Conservation (phyloP, 2,329 filamentous ascomycete genomes). For the Penicillium brevicompactum region DNA sequence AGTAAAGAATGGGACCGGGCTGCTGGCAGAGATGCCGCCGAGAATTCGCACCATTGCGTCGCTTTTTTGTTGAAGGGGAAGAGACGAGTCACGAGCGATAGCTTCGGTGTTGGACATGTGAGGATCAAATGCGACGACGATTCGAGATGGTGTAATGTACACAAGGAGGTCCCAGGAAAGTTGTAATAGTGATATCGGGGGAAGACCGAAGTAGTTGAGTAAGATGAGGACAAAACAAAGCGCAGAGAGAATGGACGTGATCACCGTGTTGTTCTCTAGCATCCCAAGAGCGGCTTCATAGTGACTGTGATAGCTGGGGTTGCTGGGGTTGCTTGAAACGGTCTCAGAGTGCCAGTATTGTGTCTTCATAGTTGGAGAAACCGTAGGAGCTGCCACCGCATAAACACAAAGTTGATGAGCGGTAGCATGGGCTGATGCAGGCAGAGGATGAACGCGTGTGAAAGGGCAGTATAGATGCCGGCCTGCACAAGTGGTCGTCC, state of each 20-base stretch:
- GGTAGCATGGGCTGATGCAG: not conserved
- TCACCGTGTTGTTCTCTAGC: slow-evolving; percentile 29
- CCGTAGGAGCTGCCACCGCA: slow-evolving; percentile 22
- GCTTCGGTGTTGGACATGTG: slow-evolving; percentile 46
- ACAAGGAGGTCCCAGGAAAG: slow-evolving; percentile 42
- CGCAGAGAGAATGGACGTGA: slow-evolving; percentile 34
- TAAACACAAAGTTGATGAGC: slow-evolving; percentile 12
- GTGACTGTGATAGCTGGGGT: slow-evolving; percentile 31
- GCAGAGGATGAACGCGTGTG: slow-evolving; percentile 5
- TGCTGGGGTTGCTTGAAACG: slow-evolving; percentile 32
- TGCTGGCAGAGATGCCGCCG: slow-evolving; percentile 61
- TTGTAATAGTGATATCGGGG: slow-evolving; percentile 33
- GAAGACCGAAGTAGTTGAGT: slow-evolving; percentile 32
- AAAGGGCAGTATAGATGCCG: slow-evolving; percentile 13
- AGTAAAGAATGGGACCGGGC: slow-evolving; percentile 61
- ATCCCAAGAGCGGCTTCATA: slow-evolving; percentile 36
- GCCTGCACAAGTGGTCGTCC: slow-evolving; percentile 30
- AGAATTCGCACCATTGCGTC: slow-evolving; percentile 66
- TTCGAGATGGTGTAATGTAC: slow-evolving; percentile 41
- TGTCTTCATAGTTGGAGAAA: slow-evolving; percentile 39
- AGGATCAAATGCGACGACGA: slow-evolving; percentile 53
- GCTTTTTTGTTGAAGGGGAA: slow-evolving; percentile 58
- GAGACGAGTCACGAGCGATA: slow-evolving; percentile 43
- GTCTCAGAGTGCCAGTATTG: slow-evolving; percentile 33
- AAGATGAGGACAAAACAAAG: slow-evolving; percentile 32